phyloP scores from a whole-genome alignment of 2,329 filamentous ascomycete species.

The Magnaporthales sp. region DNA sequence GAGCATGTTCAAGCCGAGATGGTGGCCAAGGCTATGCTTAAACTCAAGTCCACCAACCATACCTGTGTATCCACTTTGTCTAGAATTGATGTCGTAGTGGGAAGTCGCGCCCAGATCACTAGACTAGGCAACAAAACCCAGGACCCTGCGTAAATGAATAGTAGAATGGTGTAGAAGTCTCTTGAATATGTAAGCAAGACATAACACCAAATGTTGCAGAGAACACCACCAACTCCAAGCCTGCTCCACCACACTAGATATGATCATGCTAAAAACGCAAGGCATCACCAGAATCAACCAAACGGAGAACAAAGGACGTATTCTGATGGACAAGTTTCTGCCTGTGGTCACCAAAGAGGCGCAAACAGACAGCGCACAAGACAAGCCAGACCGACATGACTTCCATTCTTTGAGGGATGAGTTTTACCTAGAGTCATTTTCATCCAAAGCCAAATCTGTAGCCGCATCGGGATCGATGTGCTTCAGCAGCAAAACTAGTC shows the following conservation, averaged over 20 bases:
- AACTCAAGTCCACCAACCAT: neutral
- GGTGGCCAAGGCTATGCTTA: neutral
- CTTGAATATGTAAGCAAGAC: too few species aligned
- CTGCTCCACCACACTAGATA: neutral
- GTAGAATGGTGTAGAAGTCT: too few species aligned
- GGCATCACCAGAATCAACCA: neutral
- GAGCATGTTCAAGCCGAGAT: neutral
- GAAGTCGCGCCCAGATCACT: neutral
- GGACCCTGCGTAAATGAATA: too few species aligned
- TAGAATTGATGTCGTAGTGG: neutral
- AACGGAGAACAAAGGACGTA: neutral
- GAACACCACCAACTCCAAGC: neutral
- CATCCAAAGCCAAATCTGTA: conserved; percentile 25
- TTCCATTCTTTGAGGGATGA: too few species aligned
- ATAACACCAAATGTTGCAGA: neutral
- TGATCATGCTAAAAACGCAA: neutral
- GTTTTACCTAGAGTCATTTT: conserved; percentile 11
- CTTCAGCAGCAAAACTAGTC: conserved; percentile 75
- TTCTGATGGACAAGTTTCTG: neutral
- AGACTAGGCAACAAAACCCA: too few species aligned
- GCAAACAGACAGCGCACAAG: neutral
- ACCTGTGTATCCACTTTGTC: neutral
- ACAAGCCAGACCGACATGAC: too few species aligned
- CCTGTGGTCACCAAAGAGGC: neutral
- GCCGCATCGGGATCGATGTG: conserved; percentile 30